Percentiles rank a stretch among this genome's conserved stretches.
These are phyloP conservation scores for Phytophthora citricola DNA, from an alignment of 352 stramenopile genomes.

Conservation along the genomic window DNA sequence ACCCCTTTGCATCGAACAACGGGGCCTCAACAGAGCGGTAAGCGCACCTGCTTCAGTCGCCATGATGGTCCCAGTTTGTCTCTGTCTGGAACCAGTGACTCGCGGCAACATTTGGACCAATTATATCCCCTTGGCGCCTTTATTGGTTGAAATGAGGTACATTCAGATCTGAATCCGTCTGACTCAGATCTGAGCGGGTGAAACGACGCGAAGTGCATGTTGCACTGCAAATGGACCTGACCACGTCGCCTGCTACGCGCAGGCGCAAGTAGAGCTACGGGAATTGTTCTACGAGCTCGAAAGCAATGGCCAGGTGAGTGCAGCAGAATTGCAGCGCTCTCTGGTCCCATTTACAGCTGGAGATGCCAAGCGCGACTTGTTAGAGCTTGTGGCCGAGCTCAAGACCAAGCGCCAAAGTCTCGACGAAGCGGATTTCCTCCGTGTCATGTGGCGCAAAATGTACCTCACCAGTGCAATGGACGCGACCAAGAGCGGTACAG, in stretches of 20 bases:
- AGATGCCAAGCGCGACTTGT: slow-evolving; percentile 58
- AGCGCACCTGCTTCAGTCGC: slow-evolving; percentile 45
- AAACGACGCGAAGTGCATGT: slow-evolving; percentile 25
- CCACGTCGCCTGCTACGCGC: slow-evolving; percentile 48
- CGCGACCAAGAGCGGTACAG: slow-evolving; percentile 21
- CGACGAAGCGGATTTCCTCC: slow-evolving; percentile 70
- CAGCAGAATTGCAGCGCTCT: slow-evolving; percentile 48
- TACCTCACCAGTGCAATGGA: slow-evolving; percentile 60
- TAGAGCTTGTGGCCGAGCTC: slow-evolving; percentile 64
- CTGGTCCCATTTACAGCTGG: slow-evolving; percentile 69
- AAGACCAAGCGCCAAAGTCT: slow-evolving; percentile 45
- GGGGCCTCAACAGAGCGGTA: slow-evolving; percentile 6
- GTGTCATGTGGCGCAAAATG: slow-evolving; percentile 70
- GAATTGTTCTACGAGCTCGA: slow-evolving; percentile 70
- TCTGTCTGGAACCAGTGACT: slow-evolving; percentile 17
- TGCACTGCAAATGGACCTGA: slow-evolving; percentile 53
- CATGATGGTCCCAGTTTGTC: slow-evolving; percentile 28
- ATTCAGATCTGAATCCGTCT: neutral
- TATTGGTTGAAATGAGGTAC: slow-evolving; percentile 30
- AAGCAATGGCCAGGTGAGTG: slow-evolving; percentile 51
- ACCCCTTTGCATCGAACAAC: slow-evolving; percentile 1
- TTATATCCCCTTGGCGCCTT: slow-evolving; percentile 16
- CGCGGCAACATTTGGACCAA: slow-evolving; percentile 4
- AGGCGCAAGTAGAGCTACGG: slow-evolving; percentile 59
- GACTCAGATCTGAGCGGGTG: slow-evolving; percentile 7